Conservation (phyloP, 2,329 filamentous ascomycete genomes). For the Colletotrichum sp. region DNA sequence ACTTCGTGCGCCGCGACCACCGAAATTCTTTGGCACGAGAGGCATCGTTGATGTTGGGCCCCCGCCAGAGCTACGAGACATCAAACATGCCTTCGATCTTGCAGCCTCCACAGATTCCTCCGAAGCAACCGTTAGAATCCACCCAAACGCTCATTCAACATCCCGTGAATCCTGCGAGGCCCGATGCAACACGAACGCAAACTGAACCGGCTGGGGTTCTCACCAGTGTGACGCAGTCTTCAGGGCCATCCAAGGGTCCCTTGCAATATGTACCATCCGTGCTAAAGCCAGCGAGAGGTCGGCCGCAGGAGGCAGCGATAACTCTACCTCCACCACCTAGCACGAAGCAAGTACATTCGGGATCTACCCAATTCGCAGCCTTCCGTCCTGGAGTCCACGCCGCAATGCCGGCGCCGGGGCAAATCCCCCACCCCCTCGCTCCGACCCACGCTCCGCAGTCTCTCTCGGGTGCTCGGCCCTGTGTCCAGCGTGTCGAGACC, state of each 20-base stretch:
- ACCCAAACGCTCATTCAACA: neutral
- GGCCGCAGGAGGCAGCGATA: neutral
- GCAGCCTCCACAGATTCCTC: slow-evolving; percentile 25
- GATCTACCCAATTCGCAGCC: neutral
- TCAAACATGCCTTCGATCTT: slow-evolving; percentile 27
- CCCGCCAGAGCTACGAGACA: slow-evolving; percentile 19
- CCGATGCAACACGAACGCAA: neutral
- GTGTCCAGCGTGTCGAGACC: slow-evolving; percentile 2
- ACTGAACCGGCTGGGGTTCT: neutral
- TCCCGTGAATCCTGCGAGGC: neutral
- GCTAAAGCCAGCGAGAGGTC: slow-evolving; percentile 32
- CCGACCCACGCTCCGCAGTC: neutral
- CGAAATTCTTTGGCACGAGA: slow-evolving; percentile 29
- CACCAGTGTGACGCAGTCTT: neutral
- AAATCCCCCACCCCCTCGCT: neutral
- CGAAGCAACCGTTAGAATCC: slow-evolving; percentile 16
- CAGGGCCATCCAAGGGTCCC: neutral
- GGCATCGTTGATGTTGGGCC: slow-evolving; percentile 26
- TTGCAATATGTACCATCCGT: slow-evolving; percentile 30
- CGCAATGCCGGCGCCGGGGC: neutral
- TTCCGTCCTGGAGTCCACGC: neutral
- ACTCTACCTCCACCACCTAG: neutral
- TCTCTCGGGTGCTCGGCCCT: neutral
- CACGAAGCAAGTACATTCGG: neutral
- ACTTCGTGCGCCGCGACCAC: slow-evolving; percentile 1